These are phyloP conservation scores for Botrytis fragariae DNA, from an alignment of 2,329 filamentous ascomycete species.

Conservation along the genomic window DNA sequence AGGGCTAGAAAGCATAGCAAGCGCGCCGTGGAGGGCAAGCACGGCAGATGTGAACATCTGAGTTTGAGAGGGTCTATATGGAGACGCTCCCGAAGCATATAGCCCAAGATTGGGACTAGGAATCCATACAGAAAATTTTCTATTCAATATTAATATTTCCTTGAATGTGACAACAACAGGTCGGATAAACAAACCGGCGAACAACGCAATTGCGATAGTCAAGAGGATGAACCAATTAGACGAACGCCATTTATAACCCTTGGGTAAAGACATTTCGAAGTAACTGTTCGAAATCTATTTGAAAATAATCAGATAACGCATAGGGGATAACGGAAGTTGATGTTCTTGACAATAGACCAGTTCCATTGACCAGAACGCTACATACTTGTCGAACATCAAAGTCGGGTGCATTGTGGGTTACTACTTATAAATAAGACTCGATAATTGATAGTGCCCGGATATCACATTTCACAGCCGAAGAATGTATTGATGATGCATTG, in stretches of 20 bases:
- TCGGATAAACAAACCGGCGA: not conserved
- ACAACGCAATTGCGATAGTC: constrained; percentile 1
- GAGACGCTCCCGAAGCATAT: constrained; percentile 2
- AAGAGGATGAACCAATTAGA: not conserved
- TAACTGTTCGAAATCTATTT: too few species aligned
- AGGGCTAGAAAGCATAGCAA: not conserved
- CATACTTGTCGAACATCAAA: not conserved
- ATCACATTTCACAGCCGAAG: not conserved
- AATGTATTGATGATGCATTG: not conserved
- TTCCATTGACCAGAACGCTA: too few species aligned
- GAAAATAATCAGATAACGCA: not conserved
- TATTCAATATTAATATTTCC: not conserved
- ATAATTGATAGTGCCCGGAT: too few species aligned
- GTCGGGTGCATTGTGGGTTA: too few species aligned
- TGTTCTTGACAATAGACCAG: too few species aligned
- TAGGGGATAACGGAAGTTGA: too few species aligned
- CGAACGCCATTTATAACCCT: not conserved
- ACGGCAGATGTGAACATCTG: not conserved
- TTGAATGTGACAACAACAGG: not conserved
- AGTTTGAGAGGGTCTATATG: not conserved
- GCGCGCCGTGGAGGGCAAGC: constrained; percentile 4
- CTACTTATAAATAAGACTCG: too few species aligned
- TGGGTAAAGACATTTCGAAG: not conserved
- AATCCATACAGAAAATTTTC: constrained; percentile 12
- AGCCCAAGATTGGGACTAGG: not conserved